Percentiles rank a stretch among this genome's conserved stretches.
phyloP scores from a whole-genome alignment of 306 rosid genomes.

The Corylus heterophylla region DNA sequence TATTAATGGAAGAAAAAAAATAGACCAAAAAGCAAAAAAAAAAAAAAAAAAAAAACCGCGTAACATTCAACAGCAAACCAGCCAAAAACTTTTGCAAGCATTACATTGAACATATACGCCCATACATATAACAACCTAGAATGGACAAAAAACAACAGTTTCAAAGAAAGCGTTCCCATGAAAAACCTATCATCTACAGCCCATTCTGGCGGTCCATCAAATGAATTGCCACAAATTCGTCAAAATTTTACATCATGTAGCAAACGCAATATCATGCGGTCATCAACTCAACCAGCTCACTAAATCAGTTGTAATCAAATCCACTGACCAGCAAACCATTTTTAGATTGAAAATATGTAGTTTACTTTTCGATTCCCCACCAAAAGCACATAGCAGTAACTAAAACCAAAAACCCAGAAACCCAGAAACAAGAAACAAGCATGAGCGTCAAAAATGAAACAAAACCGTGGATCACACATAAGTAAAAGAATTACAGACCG shows the following conservation, averaged over 20 bases:
- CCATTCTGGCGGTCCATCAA: background rate
- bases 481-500: background rate
- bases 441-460: background rate
- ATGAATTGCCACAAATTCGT: background rate
- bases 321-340: background rate
- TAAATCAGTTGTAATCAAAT: background rate
- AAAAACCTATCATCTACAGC: background rate
- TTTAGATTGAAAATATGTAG: background rate
- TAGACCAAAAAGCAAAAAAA: background rate
- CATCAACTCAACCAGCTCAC: background rate
- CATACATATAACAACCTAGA: background rate
- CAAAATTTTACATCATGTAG: background rate
- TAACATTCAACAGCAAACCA: background rate
- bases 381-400: background rate
- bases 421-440: background rate
- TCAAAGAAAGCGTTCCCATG: background rate
- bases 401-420: background rate
- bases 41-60: background rate
- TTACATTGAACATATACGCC: background rate
- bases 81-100: background rate
- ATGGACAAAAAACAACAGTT: background rate
- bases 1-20: background rate
- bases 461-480: background rate
- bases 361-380: background rate
- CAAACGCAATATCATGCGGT: background rate